Base-by-base conservation (phyloP, 257 asterid species). In the Datura wrightii region DNA sequence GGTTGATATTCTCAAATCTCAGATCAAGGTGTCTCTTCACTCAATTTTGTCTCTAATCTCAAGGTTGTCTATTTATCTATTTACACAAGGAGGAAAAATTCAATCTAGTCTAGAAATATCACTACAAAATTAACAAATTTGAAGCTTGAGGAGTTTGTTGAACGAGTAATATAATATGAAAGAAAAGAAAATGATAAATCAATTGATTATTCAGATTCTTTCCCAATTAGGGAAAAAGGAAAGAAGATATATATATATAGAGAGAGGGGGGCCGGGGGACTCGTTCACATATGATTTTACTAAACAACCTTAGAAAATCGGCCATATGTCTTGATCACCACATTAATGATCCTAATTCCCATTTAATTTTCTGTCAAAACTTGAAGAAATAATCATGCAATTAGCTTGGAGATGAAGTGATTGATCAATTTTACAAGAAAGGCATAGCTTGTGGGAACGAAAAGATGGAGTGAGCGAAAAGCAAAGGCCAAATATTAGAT, bases 401-500 rank as follows among this genome's bases (percentile, higher is more conserved):
- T 58, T 58, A 80, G 83, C 31, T 24, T 41, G 34, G 58, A 80
- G 72, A 80, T 80, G 58, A 80, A 80, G 83, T 80, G 14, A 80
- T n/a, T 37, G 14, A 55, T 24, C 31, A 24, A 24, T 24, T 24
- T 82, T 60, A 82, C 84, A 62, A 62, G 59, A 82, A 82, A 31
- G 63, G 41, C 84, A 82, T 59, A 62, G 84, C 70, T 82, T 60
- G 78, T 44, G 41, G 39, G 56, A 58, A 41, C 6, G 37, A 42
- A 85, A 79, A 80, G 60, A 67, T 82, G 86, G 79, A 84, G 87
- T 81, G 65, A 84, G 19, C 66, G 24, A 42, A 72, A 71, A 18
- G 79, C 48, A 67, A 83, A 84, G 79, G 76, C 65, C 46, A n/a
- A 46, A 14, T 52, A 83, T 84, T 88, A 82, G 92, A 88, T 88